These are phyloP conservation scores for Fraxinus quadrangulata DNA, from an alignment of 257 asterid genomes.

Conservation along the genomic window DNA sequence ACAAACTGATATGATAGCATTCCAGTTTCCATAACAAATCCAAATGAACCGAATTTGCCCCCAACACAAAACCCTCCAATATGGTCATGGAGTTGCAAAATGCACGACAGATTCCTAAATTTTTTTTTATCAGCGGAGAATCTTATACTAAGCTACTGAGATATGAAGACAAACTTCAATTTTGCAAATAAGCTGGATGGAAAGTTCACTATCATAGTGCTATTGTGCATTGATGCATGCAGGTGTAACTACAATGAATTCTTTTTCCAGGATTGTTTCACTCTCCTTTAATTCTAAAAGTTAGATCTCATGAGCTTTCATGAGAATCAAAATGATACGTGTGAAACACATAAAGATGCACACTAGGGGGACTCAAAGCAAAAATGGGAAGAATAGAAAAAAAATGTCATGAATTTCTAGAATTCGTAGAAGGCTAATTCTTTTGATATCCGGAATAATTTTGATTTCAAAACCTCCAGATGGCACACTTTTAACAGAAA, in stretches of 20 bases:
- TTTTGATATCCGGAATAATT: not conserved
- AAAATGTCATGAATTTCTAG: not conserved
- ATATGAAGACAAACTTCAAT: not conserved
- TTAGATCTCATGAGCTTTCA: not conserved
- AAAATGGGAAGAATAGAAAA: not conserved
- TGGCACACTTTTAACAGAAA: not conserved
- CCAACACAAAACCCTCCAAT: not conserved
- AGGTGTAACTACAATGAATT: not conserved
- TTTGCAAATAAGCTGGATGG: not conserved
- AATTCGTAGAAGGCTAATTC: not conserved
- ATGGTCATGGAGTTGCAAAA: not conserved
- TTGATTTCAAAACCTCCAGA: not conserved
- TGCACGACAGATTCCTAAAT: not conserved
- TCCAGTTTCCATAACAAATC: not conserved
- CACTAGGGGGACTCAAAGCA: not conserved
- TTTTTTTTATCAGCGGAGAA: not conserved
- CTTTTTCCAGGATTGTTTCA: not conserved
- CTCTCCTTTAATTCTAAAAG: not conserved
- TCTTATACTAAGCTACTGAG: not conserved
- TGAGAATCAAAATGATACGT: not conserved
- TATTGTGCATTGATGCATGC: not conserved
- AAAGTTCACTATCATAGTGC: not conserved
- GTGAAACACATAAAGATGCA: not conserved
- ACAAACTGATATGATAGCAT: no score
- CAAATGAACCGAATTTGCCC: not conserved